phyloP scores from a whole-genome alignment of 2,329 filamentous ascomycete genomes.

The Mariannaea elegans region DNA sequence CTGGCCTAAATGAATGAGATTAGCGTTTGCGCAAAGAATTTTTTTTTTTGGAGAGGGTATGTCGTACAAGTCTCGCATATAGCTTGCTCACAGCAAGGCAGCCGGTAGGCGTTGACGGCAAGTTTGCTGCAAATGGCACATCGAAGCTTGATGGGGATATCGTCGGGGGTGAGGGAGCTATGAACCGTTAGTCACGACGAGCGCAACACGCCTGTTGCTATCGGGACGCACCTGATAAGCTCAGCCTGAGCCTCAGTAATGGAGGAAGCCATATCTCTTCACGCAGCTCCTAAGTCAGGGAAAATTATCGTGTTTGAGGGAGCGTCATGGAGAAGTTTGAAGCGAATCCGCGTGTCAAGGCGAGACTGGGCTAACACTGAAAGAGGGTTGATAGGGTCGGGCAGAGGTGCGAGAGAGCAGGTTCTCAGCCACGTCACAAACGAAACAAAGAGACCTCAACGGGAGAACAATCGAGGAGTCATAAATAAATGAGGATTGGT shows the following conservation, averaged over 20 bases:
- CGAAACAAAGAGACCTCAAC: constrained; percentile 11
- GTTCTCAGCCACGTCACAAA: constrained; percentile 23
- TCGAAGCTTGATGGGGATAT: constrained; percentile 94
- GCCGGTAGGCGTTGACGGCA: constrained; percentile 87
- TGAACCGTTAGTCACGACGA: constrained; percentile 20
- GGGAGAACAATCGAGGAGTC: constrained; percentile 1
- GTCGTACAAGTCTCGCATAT: constrained; percentile 85
- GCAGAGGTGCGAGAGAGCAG: constrained; percentile 11
- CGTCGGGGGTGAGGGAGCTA: constrained; percentile 80
- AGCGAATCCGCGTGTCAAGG: constrained; percentile 11
- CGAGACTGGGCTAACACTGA: constrained; percentile 22
- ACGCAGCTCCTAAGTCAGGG: constrained; percentile 30
- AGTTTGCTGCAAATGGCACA: constrained; percentile 94
- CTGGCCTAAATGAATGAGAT: constrained; percentile 67
- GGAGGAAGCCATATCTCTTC: constrained; percentile 47
- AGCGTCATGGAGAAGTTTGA: constrained; percentile 37
- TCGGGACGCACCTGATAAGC: constrained; percentile 61
- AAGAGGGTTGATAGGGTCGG: constrained; percentile 17
- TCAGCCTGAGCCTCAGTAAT: constrained; percentile 63
- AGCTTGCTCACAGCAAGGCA: constrained; percentile 94
- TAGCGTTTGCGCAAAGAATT: constrained; percentile 11
- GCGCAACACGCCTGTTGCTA: constrained; percentile 2
- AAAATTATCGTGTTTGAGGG: constrained; percentile 30
- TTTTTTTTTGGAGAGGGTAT: constrained; percentile 1
- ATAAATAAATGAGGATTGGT: constrained; percentile 22